phyloP scores from a whole-genome alignment of 2,329 filamentous ascomycete species.

The Aspergillus sergii region DNA sequence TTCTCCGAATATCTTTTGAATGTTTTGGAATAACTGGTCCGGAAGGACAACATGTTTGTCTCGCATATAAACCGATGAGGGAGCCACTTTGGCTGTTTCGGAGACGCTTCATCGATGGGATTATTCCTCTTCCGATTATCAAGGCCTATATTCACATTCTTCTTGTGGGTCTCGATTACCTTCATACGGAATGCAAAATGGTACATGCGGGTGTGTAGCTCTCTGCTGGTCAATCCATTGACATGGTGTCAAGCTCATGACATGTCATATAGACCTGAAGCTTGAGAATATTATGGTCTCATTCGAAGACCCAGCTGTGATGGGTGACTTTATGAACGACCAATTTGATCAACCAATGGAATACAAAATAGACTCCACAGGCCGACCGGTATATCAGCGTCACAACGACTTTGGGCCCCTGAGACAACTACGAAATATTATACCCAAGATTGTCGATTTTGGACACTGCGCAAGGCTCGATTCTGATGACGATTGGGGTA shows the following conservation, averaged over 20 bases:
- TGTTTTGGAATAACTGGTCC: constrained; percentile 24
- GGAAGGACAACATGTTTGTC: constrained; percentile 34
- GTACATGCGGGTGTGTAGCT: neutral
- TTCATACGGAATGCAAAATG: neutral
- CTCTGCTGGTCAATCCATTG: neutral
- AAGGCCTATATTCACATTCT: constrained; percentile 19
- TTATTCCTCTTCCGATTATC: constrained; percentile 30
- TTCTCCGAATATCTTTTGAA: constrained; percentile 26
- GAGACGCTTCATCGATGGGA: constrained; percentile 27
- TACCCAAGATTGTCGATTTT: neutral
- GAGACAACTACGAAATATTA: neutral
- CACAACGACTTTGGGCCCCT: neutral
- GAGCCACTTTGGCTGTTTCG: constrained; percentile 38
- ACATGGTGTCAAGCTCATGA: neutral
- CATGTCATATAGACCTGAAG: neutral
- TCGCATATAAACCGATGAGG: constrained; percentile 40
- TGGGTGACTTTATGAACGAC: neutral
- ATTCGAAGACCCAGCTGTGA: neutral
- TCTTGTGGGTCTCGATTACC: neutral
- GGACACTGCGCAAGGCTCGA: neutral
- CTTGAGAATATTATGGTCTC: neutral
- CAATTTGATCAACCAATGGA: neutral
- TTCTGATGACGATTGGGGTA: constrained; percentile 1
- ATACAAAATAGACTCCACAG: neutral
- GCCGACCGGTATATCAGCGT: neutral